Percentiles rank a stretch among this genome's conserved stretches.
phyloP scores from a whole-genome alignment of 306 rosid species.

The Prunus salicina region DNA sequence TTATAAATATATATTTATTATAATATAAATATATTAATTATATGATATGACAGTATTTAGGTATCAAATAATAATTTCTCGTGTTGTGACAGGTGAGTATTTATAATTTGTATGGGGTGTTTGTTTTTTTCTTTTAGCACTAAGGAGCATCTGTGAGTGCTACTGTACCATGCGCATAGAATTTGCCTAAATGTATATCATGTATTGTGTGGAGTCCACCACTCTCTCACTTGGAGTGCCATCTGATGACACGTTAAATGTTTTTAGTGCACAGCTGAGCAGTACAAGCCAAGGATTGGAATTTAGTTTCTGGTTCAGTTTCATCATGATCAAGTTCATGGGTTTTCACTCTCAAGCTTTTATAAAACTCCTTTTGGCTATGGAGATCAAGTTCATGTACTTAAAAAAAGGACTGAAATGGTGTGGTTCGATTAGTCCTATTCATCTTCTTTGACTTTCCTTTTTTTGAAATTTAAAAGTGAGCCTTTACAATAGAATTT shows the following conservation, averaged over 20 bases:
- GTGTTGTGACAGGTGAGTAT: neutral
- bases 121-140: slow-evolving; percentile 19
- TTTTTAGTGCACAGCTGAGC: slow-evolving; percentile 8
- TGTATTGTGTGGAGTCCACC: slow-evolving; percentile 46
- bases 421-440: slow-evolving; percentile 31
- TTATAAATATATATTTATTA: too few relatives aligned
- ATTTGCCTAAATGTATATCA: slow-evolving; percentile 11
- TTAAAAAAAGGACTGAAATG: slow-evolving; percentile 6
- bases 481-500: too few relatives aligned
- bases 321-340: slow-evolving; percentile 4
- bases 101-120: neutral
- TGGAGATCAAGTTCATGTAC: slow-evolving; percentile 17
- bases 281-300: neutral
- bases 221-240: neutral
- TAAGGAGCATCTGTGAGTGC: slow-evolving; percentile 51
- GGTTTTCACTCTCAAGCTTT: slow-evolving; percentile 14
- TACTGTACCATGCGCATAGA: slow-evolving; percentile 74
- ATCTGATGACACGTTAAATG: neutral
- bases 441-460: slow-evolving; percentile 35
- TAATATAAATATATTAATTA: too few relatives aligned
- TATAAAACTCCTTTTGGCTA: neutral
- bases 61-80: too few relatives aligned
- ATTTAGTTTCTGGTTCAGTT: neutral
- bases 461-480: neutral
- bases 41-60: too few relatives aligned